Evolutionary conservation across 768 basidiomycete species (phyloP).

Genomic region (Mycena galopus): DNA sequence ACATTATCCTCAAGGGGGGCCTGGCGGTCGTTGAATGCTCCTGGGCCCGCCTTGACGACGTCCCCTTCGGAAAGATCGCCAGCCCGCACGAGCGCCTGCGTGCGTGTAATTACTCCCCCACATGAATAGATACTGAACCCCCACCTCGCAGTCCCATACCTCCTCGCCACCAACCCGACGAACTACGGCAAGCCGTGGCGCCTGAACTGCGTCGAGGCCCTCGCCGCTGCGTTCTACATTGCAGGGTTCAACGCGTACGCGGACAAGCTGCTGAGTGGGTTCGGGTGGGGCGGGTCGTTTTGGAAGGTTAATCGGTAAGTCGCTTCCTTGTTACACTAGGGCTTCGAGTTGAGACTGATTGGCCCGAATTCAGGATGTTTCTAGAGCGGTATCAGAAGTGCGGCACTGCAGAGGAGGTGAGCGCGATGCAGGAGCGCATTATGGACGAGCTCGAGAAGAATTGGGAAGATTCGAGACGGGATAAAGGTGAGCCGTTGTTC

Average conservation of each 20-base stretch:
- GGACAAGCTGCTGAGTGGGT: conserved; percentile 80
- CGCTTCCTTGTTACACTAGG: no score
- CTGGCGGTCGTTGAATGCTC: conserved; percentile 99
- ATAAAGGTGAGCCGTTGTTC: conserved; percentile 56
- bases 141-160: conserved; percentile 82
- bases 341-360: not conserved
- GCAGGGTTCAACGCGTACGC: conserved; percentile 89
- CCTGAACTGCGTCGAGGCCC: conserved; percentile 93
- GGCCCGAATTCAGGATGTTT: conserved; percentile 58
- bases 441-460: conserved; percentile 76
- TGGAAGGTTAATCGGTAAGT: conserved; percentile 85
- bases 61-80: conserved; percentile 94
- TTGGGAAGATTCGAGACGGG: conserved; percentile 69
- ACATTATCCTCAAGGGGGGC: conserved; percentile 78
- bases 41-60: conserved; percentile 95
- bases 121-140: not conserved
- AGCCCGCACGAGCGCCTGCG: conserved; percentile 93
- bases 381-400: conserved; percentile 86
- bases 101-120: conserved; percentile 54
- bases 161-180: conserved; percentile 95
- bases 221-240: conserved; percentile 96
- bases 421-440: conserved; percentile 72
- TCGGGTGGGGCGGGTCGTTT: conserved; percentile 94
- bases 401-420: conserved; percentile 68
- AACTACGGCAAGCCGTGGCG: conserved; percentile 99